A percentile compares a stretch with the other conserved stretches of the same genome.
Conservation (phyloP, 805 yeast genomes). For the Ogataea thermomethanolica region DNA sequence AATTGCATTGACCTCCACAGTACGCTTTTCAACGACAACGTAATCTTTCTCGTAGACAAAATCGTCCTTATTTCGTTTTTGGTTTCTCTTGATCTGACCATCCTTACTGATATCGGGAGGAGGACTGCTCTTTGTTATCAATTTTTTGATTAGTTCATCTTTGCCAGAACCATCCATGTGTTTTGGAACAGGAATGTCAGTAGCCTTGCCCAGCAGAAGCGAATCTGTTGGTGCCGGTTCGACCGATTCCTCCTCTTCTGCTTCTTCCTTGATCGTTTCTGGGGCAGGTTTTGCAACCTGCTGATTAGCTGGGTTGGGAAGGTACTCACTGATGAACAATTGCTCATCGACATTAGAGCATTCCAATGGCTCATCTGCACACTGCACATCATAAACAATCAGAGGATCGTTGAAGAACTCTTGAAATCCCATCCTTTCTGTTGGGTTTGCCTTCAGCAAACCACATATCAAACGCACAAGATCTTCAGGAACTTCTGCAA, state of each 20-base stretch:
- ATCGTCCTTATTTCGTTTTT: slow-evolving; percentile 32
- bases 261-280: slow-evolving; percentile 19
- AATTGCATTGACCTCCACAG: slow-evolving; percentile 91
- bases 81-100: slow-evolving; percentile 5
- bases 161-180: slow-evolving; percentile 23
- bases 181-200: slow-evolving; percentile 14
- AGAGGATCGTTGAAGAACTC: slow-evolving; percentile 81
- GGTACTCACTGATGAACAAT: slow-evolving; percentile 80
- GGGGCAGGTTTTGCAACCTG: slow-evolving; percentile 9
- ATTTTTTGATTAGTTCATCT: slow-evolving; percentile 45
- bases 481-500: slow-evolving; percentile 59
- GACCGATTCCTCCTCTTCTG: slow-evolving; percentile 10
- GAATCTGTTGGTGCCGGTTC: slow-evolving; percentile 17
- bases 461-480: slow-evolving; percentile 70
- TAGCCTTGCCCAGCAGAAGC: slow-evolving; percentile 16
- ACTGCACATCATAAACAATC: slow-evolving; percentile 50
- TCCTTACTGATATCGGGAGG: slow-evolving; percentile 31
- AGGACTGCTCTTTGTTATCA: slow-evolving; percentile 43
- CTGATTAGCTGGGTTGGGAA: slow-evolving; percentile 22
- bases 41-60: slow-evolving; percentile 73
- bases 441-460: slow-evolving; percentile 77
- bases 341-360: slow-evolving; percentile 71
- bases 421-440: slow-evolving; percentile 80
- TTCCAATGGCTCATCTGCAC: slow-evolving; percentile 56
- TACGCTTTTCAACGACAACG: slow-evolving; percentile 90